phyloP scores from a whole-genome alignment of 2,329 filamentous ascomycete genomes.

The Sordariomycetes sp. region DNA sequence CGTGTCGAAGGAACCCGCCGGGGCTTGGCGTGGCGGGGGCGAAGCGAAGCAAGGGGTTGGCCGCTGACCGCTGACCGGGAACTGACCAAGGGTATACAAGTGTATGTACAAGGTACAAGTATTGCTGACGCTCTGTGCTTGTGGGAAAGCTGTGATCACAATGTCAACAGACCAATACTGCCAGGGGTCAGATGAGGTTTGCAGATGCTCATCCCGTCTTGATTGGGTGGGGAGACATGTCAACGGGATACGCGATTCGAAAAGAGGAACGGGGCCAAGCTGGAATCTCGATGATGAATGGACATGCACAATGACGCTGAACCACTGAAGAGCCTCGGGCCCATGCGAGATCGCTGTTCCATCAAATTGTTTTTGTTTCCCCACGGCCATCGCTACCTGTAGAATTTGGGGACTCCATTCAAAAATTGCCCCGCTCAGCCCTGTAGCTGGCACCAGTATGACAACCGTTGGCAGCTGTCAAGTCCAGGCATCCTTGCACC shows the following conservation, averaged over 20 bases:
- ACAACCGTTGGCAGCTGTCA: background rate
- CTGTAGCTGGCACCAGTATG: background rate
- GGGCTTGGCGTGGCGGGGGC: background rate
- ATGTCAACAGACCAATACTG: background rate
- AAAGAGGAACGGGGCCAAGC: background rate
- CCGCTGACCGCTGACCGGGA: background rate
- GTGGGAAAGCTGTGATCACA: background rate
- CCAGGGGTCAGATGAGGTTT: background rate
- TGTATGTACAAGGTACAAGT: too few species aligned
- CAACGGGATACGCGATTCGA: background rate
- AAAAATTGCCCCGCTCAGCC: background rate
- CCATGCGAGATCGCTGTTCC: too few species aligned
- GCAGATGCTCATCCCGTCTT: background rate
- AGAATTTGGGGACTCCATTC: background rate
- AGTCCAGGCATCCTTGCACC: background rate
- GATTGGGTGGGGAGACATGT: background rate
- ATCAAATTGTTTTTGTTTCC: too few species aligned
- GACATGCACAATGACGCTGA: too few species aligned
- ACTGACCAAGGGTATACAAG: background rate
- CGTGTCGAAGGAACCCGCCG: background rate
- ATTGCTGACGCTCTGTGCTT: too few species aligned
- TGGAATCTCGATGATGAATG: background rate
- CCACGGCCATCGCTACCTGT: too few species aligned
- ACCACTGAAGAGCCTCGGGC: too few species aligned
- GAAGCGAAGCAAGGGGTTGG: background rate